Conservation (phyloP, 1,284 basidiomycete genomes). For the Cyathus olla region DNA sequence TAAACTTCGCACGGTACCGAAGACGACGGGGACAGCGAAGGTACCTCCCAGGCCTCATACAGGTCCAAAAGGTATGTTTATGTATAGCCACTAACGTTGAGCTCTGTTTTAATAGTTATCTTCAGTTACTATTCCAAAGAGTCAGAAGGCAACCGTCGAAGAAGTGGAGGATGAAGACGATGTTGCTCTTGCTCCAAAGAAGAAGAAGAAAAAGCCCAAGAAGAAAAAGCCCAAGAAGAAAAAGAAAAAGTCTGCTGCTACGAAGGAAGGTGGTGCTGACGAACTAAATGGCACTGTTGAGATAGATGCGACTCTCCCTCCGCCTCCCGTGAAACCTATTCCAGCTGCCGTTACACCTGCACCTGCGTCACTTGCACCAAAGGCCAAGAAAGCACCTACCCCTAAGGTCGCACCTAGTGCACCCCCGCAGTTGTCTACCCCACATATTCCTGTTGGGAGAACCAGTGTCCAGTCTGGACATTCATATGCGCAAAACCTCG, state of each 20-base stretch:
- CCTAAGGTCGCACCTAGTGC: conserved; percentile 23
- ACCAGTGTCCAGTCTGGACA: conserved; percentile 72
- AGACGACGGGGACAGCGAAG: conserved; percentile 10
- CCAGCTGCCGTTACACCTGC: background rate
- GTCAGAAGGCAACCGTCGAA: conserved; percentile 66
- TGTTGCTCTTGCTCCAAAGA: conserved; percentile 50
- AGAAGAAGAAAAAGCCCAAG: conserved; percentile 63
- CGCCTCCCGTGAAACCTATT: background rate
- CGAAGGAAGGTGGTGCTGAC: conserved; percentile 26
- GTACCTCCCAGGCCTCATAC: background rate
- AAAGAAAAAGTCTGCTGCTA: conserved; percentile 65
- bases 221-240: conserved; percentile 46
- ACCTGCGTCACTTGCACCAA: background rate
- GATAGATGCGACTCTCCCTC: background rate
- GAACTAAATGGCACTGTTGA: background rate
- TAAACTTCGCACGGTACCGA: conserved; percentile 54
- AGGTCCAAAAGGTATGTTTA: background rate
- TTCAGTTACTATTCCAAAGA: conserved; percentile 31
- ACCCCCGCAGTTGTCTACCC: conserved; percentile 47
- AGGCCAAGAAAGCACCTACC: background rate
- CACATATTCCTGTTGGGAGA: conserved; percentile 53
- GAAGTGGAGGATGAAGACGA: conserved; percentile 77
- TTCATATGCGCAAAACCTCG: conserved; percentile 71
- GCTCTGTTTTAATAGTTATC: conserved; percentile 18
- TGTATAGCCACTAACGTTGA: background rate